Conservation (phyloP, 305 asterid species). For the Fraxinus angustifolia region DNA sequence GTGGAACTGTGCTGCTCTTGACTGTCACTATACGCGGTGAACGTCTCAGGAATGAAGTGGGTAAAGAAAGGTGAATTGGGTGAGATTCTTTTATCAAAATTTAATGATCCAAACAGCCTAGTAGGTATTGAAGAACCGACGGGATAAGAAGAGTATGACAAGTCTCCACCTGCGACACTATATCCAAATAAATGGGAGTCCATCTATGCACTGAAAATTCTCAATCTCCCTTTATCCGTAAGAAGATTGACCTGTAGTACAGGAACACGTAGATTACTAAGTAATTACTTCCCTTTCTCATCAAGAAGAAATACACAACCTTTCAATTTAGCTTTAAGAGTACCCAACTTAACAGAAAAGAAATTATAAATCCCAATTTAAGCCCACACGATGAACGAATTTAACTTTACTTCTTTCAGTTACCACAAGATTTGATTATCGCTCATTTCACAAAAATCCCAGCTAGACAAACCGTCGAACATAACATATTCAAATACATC, state of each 20-base stretch:
- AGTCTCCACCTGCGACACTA: constrained; percentile 34
- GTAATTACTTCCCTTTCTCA: neutral
- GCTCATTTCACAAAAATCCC: neutral
- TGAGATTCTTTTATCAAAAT: constrained; percentile 40
- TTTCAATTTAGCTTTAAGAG: neutral
- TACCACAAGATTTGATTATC: neutral
- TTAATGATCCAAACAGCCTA: constrained; percentile 32
- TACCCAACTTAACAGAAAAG: neutral
- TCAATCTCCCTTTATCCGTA: neutral
- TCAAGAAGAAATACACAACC: neutral
- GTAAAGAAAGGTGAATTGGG: constrained; percentile 48
- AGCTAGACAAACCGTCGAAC: neutral
- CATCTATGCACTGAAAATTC: constrained; percentile 32
- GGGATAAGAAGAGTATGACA: constrained; percentile 23
- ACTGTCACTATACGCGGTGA: constrained; percentile 32
- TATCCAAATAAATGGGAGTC: constrained; percentile 42
- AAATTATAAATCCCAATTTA: no score
- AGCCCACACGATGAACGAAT: no score
- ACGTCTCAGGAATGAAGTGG: constrained; percentile 34
- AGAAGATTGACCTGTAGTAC: neutral
- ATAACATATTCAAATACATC: neutral
- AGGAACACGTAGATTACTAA: neutral
- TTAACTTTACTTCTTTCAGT: no score
- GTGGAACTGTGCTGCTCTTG: constrained; percentile 47
- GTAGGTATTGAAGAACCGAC: constrained; percentile 31